phyloP scores from a whole-genome alignment of 2,329 filamentous ascomycete species.

The Acrodontium crateriforme region DNA sequence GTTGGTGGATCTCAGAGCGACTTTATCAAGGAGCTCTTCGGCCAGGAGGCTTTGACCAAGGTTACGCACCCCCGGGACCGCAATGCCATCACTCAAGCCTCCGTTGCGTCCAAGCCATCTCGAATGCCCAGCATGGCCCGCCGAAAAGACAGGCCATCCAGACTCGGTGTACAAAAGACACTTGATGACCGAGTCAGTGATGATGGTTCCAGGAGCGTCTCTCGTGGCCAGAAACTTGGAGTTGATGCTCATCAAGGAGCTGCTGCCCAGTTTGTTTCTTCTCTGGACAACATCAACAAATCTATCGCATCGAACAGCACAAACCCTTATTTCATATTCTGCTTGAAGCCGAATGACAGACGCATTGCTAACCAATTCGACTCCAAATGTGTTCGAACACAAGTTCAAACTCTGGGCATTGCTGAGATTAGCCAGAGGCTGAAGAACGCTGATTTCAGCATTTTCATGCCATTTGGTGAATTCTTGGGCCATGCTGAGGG shows the following conservation, averaged over 20 bases:
- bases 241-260: conserved; percentile 60
- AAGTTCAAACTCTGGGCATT: conserved; percentile 90
- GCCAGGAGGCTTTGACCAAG: conserved; percentile 88
- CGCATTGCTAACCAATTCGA: conserved; percentile 98
- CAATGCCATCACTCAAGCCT: conserved; percentile 84
- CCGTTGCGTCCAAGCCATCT: conserved; percentile 88
- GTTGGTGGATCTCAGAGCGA: conserved; percentile 77
- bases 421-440: conserved; percentile 92
- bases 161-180: conserved; percentile 27
- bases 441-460: conserved; percentile 83
- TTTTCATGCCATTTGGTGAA: conserved; percentile 91
- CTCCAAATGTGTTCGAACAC: conserved; percentile 91
- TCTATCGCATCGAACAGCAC: conserved; percentile 69
- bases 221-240: conserved; percentile 25
- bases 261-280: conserved; percentile 79
- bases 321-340: conserved; percentile 94
- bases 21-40: conserved; percentile 81
- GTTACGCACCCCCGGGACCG: conserved; percentile 86
- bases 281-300: conserved; percentile 81
- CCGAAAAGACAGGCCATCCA: conserved; percentile 47
- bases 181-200: conserved; percentile 31
- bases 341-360: conserved; percentile 90
- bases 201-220: conserved; percentile 21
- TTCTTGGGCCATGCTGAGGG: conserved; percentile 80
- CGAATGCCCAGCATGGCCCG: conserved; percentile 87